These are phyloP conservation scores for Colletotrichum tofieldiae DNA, from an alignment of 2,329 filamentous ascomycete genomes.

Conservation along the genomic window DNA sequence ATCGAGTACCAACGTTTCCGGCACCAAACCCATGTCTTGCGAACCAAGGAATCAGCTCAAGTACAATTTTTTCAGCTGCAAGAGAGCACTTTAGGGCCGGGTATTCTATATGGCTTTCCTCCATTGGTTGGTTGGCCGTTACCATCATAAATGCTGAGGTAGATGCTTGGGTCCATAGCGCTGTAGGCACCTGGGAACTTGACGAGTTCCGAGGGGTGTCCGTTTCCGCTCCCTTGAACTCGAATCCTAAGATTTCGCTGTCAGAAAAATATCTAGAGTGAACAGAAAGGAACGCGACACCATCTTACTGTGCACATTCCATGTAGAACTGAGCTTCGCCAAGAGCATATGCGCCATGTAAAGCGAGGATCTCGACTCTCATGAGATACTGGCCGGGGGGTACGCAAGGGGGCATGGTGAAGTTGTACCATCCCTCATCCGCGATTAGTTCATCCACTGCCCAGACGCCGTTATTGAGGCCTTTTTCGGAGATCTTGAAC, in stretches of 20 bases:
- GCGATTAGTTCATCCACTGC: constrained; percentile 47
- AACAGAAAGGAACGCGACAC: constrained; percentile 39
- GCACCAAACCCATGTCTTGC: background rate
- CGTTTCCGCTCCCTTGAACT: constrained; percentile 52
- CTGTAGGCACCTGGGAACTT: constrained; percentile 56
- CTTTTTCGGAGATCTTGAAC: constrained; percentile 67
- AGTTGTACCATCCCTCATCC: constrained; percentile 50
- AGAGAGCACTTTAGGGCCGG: constrained; percentile 47
- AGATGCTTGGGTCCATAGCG: constrained; percentile 53
- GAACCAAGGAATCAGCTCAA: background rate
- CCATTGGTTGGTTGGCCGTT: constrained; percentile 46
- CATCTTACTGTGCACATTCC: constrained; percentile 45
- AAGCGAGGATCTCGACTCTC: constrained; percentile 58
- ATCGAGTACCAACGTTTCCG: background rate
- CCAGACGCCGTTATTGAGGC: constrained; percentile 49
- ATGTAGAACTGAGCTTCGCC: constrained; percentile 47
- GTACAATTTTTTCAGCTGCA: background rate
- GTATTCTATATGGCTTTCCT: constrained; percentile 52
- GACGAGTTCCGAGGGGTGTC: constrained; percentile 47
- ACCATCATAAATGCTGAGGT: constrained; percentile 53
- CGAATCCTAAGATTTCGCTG: constrained; percentile 51
- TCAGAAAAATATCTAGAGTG: constrained; percentile 33
- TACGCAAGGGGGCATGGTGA: constrained; percentile 56
- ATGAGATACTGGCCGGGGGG: constrained; percentile 60
- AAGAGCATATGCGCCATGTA: constrained; percentile 53